Evolutionary conservation across 2,329 filamentous ascomycete species (phyloP).

Genomic region (Penicillium sp.): DNA sequence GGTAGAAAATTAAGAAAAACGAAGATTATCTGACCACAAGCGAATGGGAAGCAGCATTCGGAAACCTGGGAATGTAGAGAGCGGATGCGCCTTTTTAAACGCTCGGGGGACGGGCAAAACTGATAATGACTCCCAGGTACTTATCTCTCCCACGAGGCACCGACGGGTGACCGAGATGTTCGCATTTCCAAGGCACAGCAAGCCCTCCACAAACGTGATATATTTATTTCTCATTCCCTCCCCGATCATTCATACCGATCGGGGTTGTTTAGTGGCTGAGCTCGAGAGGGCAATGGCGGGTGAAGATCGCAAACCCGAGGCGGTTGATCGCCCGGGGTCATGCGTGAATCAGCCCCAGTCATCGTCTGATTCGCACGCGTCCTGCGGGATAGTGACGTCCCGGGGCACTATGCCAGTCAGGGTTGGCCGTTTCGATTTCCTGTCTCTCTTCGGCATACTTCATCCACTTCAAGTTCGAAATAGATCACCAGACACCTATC

Average conservation of each 20-base stretch:
- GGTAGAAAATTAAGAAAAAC: too few species aligned
- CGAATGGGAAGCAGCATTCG: neutral
- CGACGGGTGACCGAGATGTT: conserved; percentile 19
- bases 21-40: neutral
- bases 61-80: neutral
- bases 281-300: conserved; percentile 6
- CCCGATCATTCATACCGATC: neutral
- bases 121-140: conserved; percentile 12
- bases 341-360: conserved; percentile 13
- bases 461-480: neutral
- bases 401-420: conserved; percentile 4
- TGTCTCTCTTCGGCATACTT: conserved; percentile 1
- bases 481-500: conserved; percentile 27
- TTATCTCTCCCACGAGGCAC: conserved; percentile 16
- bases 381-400: conserved; percentile 8
- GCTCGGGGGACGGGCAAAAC: conserved; percentile 15
- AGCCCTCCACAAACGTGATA: neutral
- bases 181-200: conserved; percentile 20
- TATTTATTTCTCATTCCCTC: neutral
- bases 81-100: neutral
- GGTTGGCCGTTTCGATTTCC: neutral
- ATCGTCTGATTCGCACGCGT: conserved; percentile 22
- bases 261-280: conserved; percentile 7
- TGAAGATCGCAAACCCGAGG: conserved; percentile 13
- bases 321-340: conserved; percentile 21